Conservation (phyloP, 2,329 filamentous ascomycete genomes). For the Apiospora rasikravindrae region DNA sequence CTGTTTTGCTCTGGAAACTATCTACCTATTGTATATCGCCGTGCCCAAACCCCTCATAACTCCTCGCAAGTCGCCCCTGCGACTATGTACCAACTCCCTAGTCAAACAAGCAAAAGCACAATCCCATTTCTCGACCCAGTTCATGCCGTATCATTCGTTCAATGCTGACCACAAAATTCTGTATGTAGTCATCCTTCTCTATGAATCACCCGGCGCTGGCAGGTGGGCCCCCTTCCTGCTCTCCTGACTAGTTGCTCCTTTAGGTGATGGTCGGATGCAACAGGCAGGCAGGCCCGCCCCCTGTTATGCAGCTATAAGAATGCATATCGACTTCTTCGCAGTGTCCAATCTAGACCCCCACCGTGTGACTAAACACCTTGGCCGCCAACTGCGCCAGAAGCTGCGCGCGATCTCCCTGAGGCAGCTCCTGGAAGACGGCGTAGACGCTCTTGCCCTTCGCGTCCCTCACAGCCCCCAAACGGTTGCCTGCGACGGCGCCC, state of each 20-base stretch:
- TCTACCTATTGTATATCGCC: background rate
- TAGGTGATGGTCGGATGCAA: background rate
- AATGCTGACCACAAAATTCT: background rate
- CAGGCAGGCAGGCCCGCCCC: background rate
- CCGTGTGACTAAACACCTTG: slow-evolving; percentile 83
- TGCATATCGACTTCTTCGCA: background rate
- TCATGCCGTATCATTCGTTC: slow-evolving; percentile 6
- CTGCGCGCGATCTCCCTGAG: slow-evolving; percentile 79
- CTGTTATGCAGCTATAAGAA: background rate
- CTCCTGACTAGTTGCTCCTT: background rate
- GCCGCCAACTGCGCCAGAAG: slow-evolving; percentile 83
- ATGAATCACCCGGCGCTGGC: slow-evolving; percentile 7
- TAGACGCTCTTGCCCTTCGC: slow-evolving; percentile 95
- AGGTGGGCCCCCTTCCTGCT: background rate
- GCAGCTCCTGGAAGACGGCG: slow-evolving; percentile 85
- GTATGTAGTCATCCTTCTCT: background rate
- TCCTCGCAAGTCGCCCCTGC: background rate
- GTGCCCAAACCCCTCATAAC: background rate
- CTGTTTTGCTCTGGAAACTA: background rate
- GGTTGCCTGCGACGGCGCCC: slow-evolving; percentile 89
- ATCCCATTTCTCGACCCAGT: background rate
- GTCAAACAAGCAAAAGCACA: background rate
- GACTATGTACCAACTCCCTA: background rate
- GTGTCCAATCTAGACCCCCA: slow-evolving; percentile 48
- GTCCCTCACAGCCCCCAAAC: slow-evolving; percentile 88